Evolutionary conservation across 805 yeast species (phyloP), one percentile per base, ranked within the genome.

Genomic region (Metschnikowia corniflorae): DNA sequence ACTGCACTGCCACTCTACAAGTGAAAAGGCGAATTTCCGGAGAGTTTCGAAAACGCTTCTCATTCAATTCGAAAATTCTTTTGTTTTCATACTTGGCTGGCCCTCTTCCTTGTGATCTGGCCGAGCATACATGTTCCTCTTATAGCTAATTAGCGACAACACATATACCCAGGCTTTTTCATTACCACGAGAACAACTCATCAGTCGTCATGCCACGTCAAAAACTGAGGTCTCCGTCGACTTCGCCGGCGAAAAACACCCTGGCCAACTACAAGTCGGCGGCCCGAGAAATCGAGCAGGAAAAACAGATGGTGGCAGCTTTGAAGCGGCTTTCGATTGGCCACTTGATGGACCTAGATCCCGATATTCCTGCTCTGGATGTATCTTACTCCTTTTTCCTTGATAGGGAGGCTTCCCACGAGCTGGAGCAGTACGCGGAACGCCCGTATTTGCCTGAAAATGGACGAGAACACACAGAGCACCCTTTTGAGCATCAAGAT

Each of bases 281-380:
- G 2, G 88, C 86, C 3, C 78, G 78, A 49, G 86, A 87, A 5
- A 75, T 85, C 30, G 86, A 84, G 51, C 79, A 77, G 42, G 93
- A 85, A 53, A 70, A 82, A 44, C 77, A 78, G 58, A 78, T 80
- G 55, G 85, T 85, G 43, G 77, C 82, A 24, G 83, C 86, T 15
- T 62, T 85, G 46, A 85, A 85, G 54, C 66, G 94, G 40, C 65
- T 82, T 13, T 80, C 87, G 0, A 81, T 85, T 35, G 93, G 88
- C 13, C 66, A 75, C 50, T 59, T 69, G 53, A 61, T 76, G 61
- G 67, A 60, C 33, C 71, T 75, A 42, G 94, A 84, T 51, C 91
- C 91, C 1, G 94, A 84, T 50, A 55, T 82, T 31, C 86, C 86
- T 16, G 65, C 58, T 42, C 70, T 53, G 35, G 65, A 55, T 22